phyloP scores from a whole-genome alignment of 441 rosid species.

The Geranium incanum region DNA sequence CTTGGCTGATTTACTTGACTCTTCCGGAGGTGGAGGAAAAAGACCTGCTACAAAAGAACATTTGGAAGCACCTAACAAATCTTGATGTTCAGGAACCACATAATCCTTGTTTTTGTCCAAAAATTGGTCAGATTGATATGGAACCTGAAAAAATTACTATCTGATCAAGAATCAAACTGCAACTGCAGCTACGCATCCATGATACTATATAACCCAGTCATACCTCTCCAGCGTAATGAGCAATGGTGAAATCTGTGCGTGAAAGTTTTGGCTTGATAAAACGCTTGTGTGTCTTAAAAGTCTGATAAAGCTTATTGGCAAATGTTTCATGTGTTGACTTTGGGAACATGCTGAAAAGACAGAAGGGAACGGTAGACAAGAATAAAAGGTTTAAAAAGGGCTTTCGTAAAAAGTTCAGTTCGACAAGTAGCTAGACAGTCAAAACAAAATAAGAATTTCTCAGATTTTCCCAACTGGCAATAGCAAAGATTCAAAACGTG shows the following conservation, averaged over 20 bases:
- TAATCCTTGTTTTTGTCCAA: constrained; percentile 75
- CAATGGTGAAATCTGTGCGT: constrained; percentile 53
- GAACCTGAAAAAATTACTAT: constrained; percentile 42
- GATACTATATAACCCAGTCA: background rate
- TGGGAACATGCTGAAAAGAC: constrained; percentile 58
- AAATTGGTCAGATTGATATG: constrained; percentile 60
- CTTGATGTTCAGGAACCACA: constrained; percentile 70
- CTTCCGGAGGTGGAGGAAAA: constrained; percentile 51
- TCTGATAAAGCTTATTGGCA: constrained; percentile 62
- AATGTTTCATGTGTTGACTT: constrained; percentile 67
- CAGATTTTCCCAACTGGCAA: background rate
- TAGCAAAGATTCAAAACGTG: background rate
- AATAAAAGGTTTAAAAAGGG: background rate
- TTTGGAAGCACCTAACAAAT: constrained; percentile 52
- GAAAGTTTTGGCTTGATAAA: constrained; percentile 60
- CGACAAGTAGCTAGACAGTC: background rate
- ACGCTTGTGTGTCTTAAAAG: constrained; percentile 55
- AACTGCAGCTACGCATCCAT: background rate
- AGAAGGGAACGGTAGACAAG: constrained; percentile 5
- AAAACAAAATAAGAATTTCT: background rate
- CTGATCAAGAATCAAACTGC: constrained; percentile 13
- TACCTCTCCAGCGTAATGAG: constrained; percentile 78
- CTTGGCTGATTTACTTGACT: constrained; percentile 51
- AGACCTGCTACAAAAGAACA: constrained; percentile 58
- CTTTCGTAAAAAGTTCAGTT: background rate